Conservation (phyloP, 2,329 filamentous ascomycete genomes). For the Westerdykella aurantiaca region DNA sequence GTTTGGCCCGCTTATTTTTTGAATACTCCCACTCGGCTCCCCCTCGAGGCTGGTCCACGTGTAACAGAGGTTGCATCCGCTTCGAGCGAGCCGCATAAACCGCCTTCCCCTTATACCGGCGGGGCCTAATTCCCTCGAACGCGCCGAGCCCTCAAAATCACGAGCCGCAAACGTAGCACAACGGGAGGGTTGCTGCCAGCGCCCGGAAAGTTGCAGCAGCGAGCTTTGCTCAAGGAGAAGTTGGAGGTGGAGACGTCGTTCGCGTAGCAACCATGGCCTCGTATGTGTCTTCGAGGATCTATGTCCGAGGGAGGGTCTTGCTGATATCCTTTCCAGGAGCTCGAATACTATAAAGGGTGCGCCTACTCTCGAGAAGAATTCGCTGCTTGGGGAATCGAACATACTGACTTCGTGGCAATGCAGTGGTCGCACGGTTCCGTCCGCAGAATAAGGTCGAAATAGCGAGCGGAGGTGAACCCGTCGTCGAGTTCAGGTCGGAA, state of each 20-base stretch:
- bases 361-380: constrained; percentile 5
- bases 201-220: too few species aligned
- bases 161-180: constrained; percentile 27
- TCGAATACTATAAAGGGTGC: constrained; percentile 45
- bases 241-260: constrained; percentile 31
- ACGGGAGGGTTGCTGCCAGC: constrained; percentile 12
- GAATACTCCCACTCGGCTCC: too few species aligned
- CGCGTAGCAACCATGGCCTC: constrained; percentile 31
- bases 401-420: constrained; percentile 23
- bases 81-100: constrained; percentile 7
- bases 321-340: constrained; percentile 43
- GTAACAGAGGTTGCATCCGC: too few species aligned
- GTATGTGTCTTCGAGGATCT: constrained; percentile 23
- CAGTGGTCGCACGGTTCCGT: constrained; percentile 94
- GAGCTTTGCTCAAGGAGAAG: constrained; percentile 18
- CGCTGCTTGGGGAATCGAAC: background rate
- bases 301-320: constrained; percentile 5
- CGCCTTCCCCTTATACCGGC: constrained; percentile 28
- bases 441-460: constrained; percentile 95
- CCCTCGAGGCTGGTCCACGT: too few species aligned
- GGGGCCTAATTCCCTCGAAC: constrained; percentile 29
- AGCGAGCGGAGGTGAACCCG: constrained; percentile 81
- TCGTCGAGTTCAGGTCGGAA: constrained; percentile 80
- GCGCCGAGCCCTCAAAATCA: constrained; percentile 23
- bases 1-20: too few species aligned